Evolutionary conservation across 805 yeast species (phyloP).

Genomic region (Yamadazyma tumulicola): DNA sequence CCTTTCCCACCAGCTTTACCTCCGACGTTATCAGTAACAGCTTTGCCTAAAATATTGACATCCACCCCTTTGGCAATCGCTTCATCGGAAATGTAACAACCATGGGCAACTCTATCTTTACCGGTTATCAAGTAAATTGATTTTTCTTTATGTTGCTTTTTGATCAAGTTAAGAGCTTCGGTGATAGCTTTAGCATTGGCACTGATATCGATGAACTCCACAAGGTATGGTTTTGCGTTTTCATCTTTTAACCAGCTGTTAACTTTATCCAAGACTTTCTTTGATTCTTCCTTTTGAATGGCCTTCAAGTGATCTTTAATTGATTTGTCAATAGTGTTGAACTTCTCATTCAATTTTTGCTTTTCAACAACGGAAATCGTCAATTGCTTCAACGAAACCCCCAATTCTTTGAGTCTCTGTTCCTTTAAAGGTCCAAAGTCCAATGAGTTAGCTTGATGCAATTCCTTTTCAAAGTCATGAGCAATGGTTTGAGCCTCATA

Average conservation of each 20-base stretch:
- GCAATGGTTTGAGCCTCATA: conserved; percentile 87
- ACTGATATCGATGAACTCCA: conserved; percentile 63
- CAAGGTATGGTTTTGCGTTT: conserved; percentile 54
- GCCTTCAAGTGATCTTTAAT: conserved; percentile 85
- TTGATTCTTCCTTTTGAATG: conserved; percentile 83
- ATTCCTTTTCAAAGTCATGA: conserved; percentile 57
- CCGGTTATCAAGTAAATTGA: conserved; percentile 81
- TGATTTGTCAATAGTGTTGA: conserved; percentile 75
- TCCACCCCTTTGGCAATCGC: conserved; percentile 68
- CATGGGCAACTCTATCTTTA: conserved; percentile 85
- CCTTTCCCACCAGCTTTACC: conserved; percentile 99
- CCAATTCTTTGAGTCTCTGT: conserved; percentile 73
- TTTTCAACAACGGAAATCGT: conserved; percentile 80
- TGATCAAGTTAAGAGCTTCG: conserved; percentile 83
- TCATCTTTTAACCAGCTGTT: conserved; percentile 57
- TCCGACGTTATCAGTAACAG: conserved; percentile 74
- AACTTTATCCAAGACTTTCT: conserved; percentile 75
- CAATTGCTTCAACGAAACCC: conserved; percentile 79
- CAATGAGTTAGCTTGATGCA: conserved; percentile 58
- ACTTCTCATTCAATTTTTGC: conserved; percentile 68
- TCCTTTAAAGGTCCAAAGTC: conserved; percentile 79
- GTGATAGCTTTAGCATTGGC: conserved; percentile 92
- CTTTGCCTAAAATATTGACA: conserved; percentile 70
- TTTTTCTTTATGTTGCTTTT: conserved; percentile 70
- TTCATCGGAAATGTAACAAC: conserved; percentile 77